These are phyloP conservation scores for Populus trichocarpa DNA, from an alignment of 441 rosid genomes.

Conservation along the genomic window DNA sequence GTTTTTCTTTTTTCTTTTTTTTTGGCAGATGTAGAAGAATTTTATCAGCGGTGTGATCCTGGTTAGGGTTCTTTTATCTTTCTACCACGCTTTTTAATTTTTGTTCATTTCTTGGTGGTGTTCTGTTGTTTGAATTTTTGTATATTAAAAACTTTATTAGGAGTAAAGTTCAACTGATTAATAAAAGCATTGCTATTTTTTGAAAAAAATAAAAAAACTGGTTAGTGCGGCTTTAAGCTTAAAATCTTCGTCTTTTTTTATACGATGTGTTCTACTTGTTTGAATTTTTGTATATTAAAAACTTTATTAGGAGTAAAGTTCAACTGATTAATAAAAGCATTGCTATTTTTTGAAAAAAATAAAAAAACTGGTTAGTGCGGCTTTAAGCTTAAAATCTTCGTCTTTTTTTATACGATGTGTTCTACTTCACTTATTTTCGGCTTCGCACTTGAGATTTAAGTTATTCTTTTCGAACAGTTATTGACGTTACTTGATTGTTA, in stretches of 20 bases:
- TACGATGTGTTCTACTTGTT: neutral
- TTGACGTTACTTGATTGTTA: too few relatives aligned
- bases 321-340: too few relatives aligned
- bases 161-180: too few relatives aligned
- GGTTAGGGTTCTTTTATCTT: constrained; percentile 42
- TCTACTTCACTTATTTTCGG: neutral
- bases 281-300: neutral
- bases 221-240: neutral
- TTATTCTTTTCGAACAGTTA: too few relatives aligned
- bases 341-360: too few relatives aligned
- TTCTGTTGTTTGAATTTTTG: neutral
- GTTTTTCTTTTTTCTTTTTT: neutral
- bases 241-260: too few relatives aligned
- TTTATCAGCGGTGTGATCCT: constrained; percentile 72
- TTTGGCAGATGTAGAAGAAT: constrained; percentile 63
- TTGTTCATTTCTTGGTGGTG: neutral
- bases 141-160: neutral
- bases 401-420: too few relatives aligned
- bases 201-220: too few relatives aligned
- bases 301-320: too few relatives aligned
- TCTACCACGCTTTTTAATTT: neutral
- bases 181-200: too few relatives aligned
- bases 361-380: too few relatives aligned
- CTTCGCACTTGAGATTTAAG: neutral
- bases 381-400: neutral